Base-by-base conservation (phyloP, 2,329 filamentous ascomycete species). In the Cladophialophora yegresii region DNA sequence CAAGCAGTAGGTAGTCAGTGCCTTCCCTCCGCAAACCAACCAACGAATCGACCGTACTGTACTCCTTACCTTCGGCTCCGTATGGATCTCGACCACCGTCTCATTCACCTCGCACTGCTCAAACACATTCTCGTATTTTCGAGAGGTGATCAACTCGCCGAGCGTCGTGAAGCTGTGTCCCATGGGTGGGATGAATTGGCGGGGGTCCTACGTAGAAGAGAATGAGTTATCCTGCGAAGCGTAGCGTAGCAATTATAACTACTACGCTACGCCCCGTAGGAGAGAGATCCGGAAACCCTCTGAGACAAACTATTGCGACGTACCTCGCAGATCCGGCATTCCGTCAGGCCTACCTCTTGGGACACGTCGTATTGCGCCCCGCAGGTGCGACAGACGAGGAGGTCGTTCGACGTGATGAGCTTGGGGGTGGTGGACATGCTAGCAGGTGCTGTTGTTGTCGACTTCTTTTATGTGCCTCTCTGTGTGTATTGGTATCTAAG, bases 131-230 rank as follows among this genome's bases (percentile, higher is more conserved):
- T 28, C 63, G 55, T 66, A 61, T 30, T 54, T 50, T 6, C 58
- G 43, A 13, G 53, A 47, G 10, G 23, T 33, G 10, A 60, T 93
- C 70, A 95, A 95, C 74, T 83, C 89, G 53, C 50, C 64, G n/a
- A 68, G 58, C 4, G 69, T 71, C 26, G 70, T 71, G 61, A 67
- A 71, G 20, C 61, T 57, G 36, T 70, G 65, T n/a, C 70, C 70
- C 23, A 47, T 22, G 7, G 60, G 62, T 1, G 70, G 70, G 28
- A 71, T 51, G 63, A 62, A 71, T 64, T 71, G 70, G 55, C 70
- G 49, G 3, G 70, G 70, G 54, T 72, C 71, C 67, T 71, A 60
- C 23, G 49, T 6, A 49, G 12, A 10, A n/a, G 26, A 32, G 16
- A 13, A 50, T 30, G 43, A 8, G 30, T 28, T 28, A 28, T 28